Conservation (phyloP, 495 filamentous ascomycete species). For the Daldinia loculata region DNA sequence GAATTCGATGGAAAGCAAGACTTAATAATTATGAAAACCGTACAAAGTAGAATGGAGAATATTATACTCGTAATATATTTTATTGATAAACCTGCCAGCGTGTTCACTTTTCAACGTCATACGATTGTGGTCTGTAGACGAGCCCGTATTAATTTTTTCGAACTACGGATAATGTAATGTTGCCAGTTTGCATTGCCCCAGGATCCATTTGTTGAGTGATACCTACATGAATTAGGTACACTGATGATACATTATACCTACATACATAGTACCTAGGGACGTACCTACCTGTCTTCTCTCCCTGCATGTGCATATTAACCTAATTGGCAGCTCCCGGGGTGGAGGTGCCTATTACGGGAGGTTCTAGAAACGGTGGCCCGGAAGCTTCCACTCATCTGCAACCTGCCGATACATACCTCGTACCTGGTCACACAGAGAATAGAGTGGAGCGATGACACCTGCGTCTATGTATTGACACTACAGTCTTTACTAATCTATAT, state of each 20-base stretch:
- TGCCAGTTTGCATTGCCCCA: conserved; percentile 40
- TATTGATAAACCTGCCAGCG: conserved; percentile 23
- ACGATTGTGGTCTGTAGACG: conserved; percentile 35
- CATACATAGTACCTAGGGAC: not conserved
- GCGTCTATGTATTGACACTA: too few species aligned
- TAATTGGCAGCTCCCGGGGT: conserved; percentile 30
- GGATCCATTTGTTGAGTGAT: conserved; percentile 23
- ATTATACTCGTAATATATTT: not conserved
- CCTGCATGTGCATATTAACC: not conserved
- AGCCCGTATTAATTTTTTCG: conserved; percentile 27
- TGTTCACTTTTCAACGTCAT: conserved; percentile 42
- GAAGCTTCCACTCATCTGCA: not conserved
- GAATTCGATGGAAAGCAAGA: not conserved
- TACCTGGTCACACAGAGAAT: conserved; percentile 5
- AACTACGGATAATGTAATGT: conserved; percentile 42
- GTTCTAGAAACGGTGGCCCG: conserved; percentile 27
- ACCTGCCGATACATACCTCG: conserved; percentile 8
- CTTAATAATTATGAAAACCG: not conserved
- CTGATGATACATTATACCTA: too few species aligned
- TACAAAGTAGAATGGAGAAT: not conserved
- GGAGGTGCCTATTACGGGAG: conserved; percentile 18
- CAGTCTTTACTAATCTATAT: not conserved
- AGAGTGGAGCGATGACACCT: conserved; percentile 1
- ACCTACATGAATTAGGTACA: conserved; percentile 1
- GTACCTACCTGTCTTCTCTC: not conserved